phyloP scores from a whole-genome alignment of 352 stramenopile genomes.

The Pythium catenulatum region DNA sequence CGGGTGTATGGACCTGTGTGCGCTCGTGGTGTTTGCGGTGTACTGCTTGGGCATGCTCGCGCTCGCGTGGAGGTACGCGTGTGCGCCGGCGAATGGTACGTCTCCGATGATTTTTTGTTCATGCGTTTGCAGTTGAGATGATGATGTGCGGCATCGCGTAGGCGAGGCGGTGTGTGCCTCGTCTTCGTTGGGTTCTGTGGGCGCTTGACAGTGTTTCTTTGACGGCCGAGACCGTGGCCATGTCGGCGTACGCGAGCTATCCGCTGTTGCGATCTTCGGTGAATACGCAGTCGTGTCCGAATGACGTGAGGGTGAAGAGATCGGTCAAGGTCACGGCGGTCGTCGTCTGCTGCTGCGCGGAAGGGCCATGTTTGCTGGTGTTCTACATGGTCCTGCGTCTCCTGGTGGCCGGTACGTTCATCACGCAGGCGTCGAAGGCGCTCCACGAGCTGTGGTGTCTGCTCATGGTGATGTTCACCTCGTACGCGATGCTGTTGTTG shows the following conservation, averaged over 20 bases:
- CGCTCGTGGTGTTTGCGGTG: conserved; percentile 70
- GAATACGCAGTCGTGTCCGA: conserved; percentile 70
- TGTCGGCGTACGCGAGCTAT: conserved; percentile 83
- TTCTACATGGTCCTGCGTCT: conserved; percentile 81
- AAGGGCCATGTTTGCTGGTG: conserved; percentile 83
- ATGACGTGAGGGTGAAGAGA: conserved; percentile 85
- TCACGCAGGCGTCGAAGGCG: conserved; percentile 84
- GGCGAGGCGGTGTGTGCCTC: conserved; percentile 80
- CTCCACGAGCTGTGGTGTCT: conserved; percentile 82
- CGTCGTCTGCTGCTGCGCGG: conserved; percentile 75
- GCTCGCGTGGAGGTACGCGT: conserved; percentile 84
- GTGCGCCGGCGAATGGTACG: conserved; percentile 77
- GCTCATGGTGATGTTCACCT: conserved; percentile 83
- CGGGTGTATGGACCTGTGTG: conserved; percentile 78
- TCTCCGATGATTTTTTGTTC: too few species aligned
- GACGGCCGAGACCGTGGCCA: conserved; percentile 77
- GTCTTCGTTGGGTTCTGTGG: conserved; percentile 84
- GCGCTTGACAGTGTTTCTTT: conserved; percentile 84
- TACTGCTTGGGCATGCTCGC: conserved; percentile 91
- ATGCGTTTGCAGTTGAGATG: too few species aligned
- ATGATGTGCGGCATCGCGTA: conserved; percentile 80
- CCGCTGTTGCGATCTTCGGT: conserved; percentile 72
- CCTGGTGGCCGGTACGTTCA: conserved; percentile 85
- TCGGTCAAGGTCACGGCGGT: conserved; percentile 81
- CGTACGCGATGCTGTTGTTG: conserved; percentile 78